Base-by-base conservation (phyloP, 2,329 filamentous ascomycete genomes). In the Colletotrichum nymphaeae region DNA sequence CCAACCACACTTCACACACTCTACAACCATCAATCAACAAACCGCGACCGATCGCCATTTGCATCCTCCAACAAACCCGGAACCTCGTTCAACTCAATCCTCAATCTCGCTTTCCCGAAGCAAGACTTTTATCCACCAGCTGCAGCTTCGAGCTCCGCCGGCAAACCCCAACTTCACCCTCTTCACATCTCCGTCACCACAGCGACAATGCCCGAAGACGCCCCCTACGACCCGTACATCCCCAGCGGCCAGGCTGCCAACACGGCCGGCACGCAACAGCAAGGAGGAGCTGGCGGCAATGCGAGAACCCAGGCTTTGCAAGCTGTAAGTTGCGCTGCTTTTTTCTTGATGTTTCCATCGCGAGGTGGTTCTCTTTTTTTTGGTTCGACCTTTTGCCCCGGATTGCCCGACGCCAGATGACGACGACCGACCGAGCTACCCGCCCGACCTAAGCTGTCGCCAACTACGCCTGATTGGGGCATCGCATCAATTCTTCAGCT, bases 141-240 rank as follows among this genome's bases (percentile, higher is more conserved):
- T 42, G 67, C 46, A 69, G 67, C 60, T 53, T 70, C 67, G 67
- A 64, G 59, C 52, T 64, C 59, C 59, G 59, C 52, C 59, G n/a
- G 59, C 59, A 42, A 49, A 8, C n/a, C 22, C 59, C 3, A 55
- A n/a, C 46, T 30, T 16, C 69, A 63, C 24, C 37, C 49, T 26
- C 4, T 30, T 28, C 35, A 46, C 56, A 28, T 66, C 53, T 52
- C 37, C 72, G 58, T 75, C 69, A 75, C 69, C 67, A 73, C 77
- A 74, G 75, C 75, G 79, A 85, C 74, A 78, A 90, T 90, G 88
- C 84, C 88, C 78, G 85, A 84, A 80, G 87, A 89, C 72, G 85
- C 88, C 81, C 94, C 94, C 78, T 97, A 97, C 85, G 94, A 97
- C 85, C 94, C 94, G 76, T 97, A 97, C 86, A 95, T 96, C 84